These are phyloP conservation scores for Soucietia sequanensis DNA, from an alignment of 805 yeast genomes.

Conservation along the genomic window DNA sequence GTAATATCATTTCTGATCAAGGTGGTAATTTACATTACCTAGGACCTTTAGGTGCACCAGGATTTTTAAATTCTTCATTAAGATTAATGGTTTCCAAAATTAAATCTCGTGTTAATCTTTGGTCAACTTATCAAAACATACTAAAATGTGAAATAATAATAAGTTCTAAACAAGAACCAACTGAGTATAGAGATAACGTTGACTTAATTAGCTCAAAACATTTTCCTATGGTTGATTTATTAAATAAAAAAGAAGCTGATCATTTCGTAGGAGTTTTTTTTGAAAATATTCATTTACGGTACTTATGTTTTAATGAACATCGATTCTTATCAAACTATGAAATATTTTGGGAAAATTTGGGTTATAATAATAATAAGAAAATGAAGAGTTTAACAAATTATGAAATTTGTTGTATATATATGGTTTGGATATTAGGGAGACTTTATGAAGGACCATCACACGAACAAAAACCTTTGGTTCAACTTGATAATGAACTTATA, in stretches of 20 bases:
- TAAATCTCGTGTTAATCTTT: not conserved
- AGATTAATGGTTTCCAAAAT: constrained; percentile 1
- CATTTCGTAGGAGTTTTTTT: constrained; percentile 34
- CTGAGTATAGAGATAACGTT: too few species aligned
- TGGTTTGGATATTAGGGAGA: constrained; percentile 45
- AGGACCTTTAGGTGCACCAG: constrained; percentile 15
- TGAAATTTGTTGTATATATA: constrained; percentile 43
- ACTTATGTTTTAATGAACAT: constrained; percentile 22
- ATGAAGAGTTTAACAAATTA: constrained; percentile 2
- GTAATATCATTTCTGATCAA: constrained; percentile 11
- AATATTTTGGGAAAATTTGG: constrained; percentile 2
- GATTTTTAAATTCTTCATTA: constrained; percentile 7
- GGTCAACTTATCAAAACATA: constrained; percentile 1
- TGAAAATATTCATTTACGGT: too few species aligned
- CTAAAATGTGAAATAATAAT: not conserved
- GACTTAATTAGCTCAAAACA: too few species aligned
- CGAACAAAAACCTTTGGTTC: too few species aligned
- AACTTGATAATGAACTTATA: constrained; percentile 19
- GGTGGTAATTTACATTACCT: constrained; percentile 13
- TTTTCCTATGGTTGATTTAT: too few species aligned
- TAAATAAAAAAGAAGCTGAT: constrained; percentile 35
- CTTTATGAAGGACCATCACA: constrained; percentile 19
- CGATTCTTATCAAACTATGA: constrained; percentile 3
- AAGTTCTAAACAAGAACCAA: not conserved
- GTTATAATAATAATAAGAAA: not conserved